Evolutionary conservation across 352 stramenopile genomes (phyloP).

Genomic region (Phytophthora chlamydospora): DNA sequence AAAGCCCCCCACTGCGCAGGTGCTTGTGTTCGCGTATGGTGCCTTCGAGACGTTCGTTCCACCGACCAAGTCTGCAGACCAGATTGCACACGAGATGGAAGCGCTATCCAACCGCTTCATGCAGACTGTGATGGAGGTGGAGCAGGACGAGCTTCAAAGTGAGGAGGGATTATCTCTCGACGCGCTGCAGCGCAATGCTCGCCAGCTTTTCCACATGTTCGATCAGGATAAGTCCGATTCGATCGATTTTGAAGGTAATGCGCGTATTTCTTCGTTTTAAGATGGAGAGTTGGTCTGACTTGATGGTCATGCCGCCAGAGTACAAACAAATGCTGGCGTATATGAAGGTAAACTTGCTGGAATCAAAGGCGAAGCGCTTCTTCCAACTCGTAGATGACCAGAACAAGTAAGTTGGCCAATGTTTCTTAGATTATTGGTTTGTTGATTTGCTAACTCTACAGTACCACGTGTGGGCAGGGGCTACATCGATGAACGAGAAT

Average conservation of each 20-base stretch:
- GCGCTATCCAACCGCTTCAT: conserved; percentile 49
- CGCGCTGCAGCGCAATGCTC: conserved; percentile 55
- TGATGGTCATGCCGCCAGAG: conserved; percentile 39
- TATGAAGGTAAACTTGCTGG: conserved; percentile 64
- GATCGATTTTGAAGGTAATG: conserved; percentile 74
- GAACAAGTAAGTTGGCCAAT: conserved; percentile 56
- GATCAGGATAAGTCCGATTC: conserved; percentile 77
- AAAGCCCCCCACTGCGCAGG: conserved; percentile 53
- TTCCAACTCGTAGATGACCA: conserved; percentile 78
- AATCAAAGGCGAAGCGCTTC: conserved; percentile 71
- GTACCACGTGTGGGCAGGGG: conserved; percentile 27
- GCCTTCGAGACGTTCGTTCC: conserved; percentile 62
- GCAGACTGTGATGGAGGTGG: conserved; percentile 60
- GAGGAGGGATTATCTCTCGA: conserved; percentile 47
- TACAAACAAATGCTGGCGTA: conserved; percentile 84
- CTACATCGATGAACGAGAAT: conserved; percentile 77
- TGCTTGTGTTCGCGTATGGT: conserved; percentile 60
- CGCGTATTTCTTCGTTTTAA: neutral
- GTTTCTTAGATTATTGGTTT: conserved; percentile 6
- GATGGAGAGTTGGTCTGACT: neutral
- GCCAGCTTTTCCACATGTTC: conserved; percentile 73
- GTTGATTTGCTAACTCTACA: neutral
- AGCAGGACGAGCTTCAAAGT: conserved; percentile 40
- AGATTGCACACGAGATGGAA: conserved; percentile 56
- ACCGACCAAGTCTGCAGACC: conserved; percentile 52